phyloP scores from a whole-genome alignment of 257 asterid genomes.

The Solanum dulcamara region DNA sequence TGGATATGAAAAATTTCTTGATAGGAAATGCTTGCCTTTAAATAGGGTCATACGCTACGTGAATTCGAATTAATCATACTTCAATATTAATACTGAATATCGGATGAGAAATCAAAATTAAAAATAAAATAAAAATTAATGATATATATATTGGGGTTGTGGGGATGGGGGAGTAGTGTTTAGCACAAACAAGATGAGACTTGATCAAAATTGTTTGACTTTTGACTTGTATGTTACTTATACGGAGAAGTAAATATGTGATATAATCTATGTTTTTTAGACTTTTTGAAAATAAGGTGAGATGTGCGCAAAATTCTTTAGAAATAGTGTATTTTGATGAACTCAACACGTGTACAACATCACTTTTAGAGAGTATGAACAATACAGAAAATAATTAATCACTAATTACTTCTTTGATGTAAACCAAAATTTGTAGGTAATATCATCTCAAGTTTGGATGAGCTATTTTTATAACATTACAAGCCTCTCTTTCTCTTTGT shows the following conservation, averaged over 20 bases:
- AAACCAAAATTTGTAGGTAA: neutral
- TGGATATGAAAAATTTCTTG: neutral
- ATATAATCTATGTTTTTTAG: neutral
- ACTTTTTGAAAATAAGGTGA: neutral
- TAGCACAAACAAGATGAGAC: constrained; percentile 2
- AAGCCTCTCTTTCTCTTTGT: neutral
- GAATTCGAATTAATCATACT: neutral
- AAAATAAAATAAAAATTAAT: too few relatives aligned
- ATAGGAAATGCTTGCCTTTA: accelerated
- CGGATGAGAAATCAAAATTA: too few relatives aligned
- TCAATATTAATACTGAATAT: accelerated
- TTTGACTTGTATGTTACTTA: neutral
- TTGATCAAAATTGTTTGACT: neutral
- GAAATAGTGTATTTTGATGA: neutral
- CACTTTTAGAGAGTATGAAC: neutral
- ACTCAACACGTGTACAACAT: accelerated
- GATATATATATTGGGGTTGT: too few relatives aligned
- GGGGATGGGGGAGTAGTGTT: neutral
- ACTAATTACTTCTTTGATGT: neutral
- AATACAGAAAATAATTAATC: neutral
- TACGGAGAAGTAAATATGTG: neutral
- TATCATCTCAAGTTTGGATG: neutral
- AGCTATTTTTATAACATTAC: neutral
- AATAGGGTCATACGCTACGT: accelerated
- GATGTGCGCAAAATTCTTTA: accelerated